Base-by-base conservation (phyloP, 2,329 filamentous ascomycete genomes). In the Alternaria triticimaculans region DNA sequence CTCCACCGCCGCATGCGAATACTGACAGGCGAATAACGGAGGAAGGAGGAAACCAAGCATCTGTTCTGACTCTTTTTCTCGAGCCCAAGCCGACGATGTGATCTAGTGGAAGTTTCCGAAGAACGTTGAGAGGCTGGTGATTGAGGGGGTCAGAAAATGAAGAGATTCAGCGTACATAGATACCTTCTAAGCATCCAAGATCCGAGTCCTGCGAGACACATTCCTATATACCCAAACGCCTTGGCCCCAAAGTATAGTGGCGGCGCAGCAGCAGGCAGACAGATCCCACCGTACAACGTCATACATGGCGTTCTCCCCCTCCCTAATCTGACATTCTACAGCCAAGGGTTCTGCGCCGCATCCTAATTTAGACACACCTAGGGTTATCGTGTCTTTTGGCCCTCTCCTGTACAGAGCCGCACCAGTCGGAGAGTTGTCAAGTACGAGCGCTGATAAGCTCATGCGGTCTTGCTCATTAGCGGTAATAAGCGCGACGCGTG, bases 11-110 rank as follows among this genome's bases (percentile, higher is more conserved):
- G n/a, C 30, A 12, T 37, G 33, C 12, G 23, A 37, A 21, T 41
- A 21, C 8, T 23, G 23, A 33, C 53, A 55, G 4, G 53, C 41
- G 15, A 55, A 55, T 25, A 44, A 28, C 5, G 53, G 11, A 12
- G 53, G 53, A 44, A 55, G 53, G 33, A 55, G 33, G 10, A 55
- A 44, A 14, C 21, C 53, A n/a, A 55, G 53, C 23, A 55, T 55
- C n/a, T 55, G 21, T 8, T 15, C 14, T 20, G 15, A 8, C 23
- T 20, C 15, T 21, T 50, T 21, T 50, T 44, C 14, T 9, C 37
- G 37, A 41, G 15, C 37, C n/a, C 37, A 41, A 41, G 37, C 9
- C 9, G n/a, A 41, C 15, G 37, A 10, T 18, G n/a, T 18, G n/a
- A 18, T 18, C 9, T 18, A 41, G 9, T n/a, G 37, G 37, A 41